Evolutionary conservation across 192 early-diverging fungal genomes (phyloP), one percentile per base, ranked within the genome.

Genomic region (Coemansia pectinata): DNA sequence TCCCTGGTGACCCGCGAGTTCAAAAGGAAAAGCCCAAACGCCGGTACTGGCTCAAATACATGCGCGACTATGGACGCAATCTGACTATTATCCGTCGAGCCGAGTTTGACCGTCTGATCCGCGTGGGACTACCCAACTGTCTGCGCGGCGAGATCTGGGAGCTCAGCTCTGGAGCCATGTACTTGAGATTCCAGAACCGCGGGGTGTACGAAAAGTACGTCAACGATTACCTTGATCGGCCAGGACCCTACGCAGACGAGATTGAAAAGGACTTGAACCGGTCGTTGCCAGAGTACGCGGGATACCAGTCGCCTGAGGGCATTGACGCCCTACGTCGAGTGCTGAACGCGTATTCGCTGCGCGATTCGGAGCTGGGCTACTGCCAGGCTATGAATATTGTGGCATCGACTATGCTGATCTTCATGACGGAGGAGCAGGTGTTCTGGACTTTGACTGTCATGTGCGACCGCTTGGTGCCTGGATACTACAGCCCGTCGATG

Each of bases 321-420:
- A 98, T 99, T 57, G 87, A 94, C 42, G 89, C 93, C 5, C 83
- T 99, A 47, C 90, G 98, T n/a, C 89, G 95, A 19, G 96, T 98
- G 27, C 82, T 99, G 44, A 92, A 90, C 62, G 91, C 92, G 2
- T 95, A 95, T 70, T 86, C 92, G 19, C 89, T 90, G 88, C 90
- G 89, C 63, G 89, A 94, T 65, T 87, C 92, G 0, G 95, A 97
- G 75, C 88, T 99, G 21, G 98, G 98, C n/a, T 99, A 99, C 81
- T 99, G 98, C 79, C 98, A 99, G 76, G 96, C 98, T 3, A 99
- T 99, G 98, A 99, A 99, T 79, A 96, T 99, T 85, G 92, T 99
- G 1, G 94, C 95, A 47, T 95, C 92, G 31, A 93, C 96, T 0
- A 84, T 99, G 69, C 83, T 99, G 50, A 94, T 99, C 31, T 98